Evolutionary conservation across 1,284 basidiomycete genomes (phyloP), one percentile per base, ranked within the genome.

Genomic region (Microbotryum silenes-acaulis): DNA sequence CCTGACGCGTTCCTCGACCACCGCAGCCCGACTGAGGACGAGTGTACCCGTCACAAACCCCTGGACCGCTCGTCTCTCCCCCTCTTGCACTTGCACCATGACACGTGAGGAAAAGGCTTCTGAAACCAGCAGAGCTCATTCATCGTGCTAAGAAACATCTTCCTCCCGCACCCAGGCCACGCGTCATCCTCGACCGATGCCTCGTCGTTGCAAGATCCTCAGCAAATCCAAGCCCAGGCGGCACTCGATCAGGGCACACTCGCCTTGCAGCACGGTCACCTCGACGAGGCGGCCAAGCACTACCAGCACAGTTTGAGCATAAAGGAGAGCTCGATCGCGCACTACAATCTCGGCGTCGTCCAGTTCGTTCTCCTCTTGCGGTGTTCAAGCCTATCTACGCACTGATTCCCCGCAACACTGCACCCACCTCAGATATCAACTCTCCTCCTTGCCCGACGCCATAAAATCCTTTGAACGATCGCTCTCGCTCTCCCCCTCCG

Each of bases 261-360:
- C 3, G 61, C 51, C 4, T 57, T 69, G 37, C 50, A 61, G 33
- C 49, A 48, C 25, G 67, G 65, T 1, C 63, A 69, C 47, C 59
- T 69, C 27, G 54, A 52, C 2, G 42, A 54, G 0, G 67, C 67
- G 2, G 29, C 48, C 1, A 21, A 29, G 23, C 31, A 42, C 23
- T 69, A 67, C 54, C n/a, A 63, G 50, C 47, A 49, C 42, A 64
- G 62, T 37, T 52, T 69, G 21, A 51, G 45, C 14, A 52, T 67
- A 42, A 64, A 69, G 53, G 37, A 58, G 48, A 64, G 56, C 2
- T 33, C 54, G 18, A 66, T 68, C 49, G 67, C 56, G 8, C 56
- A 67, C 57, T 69, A 69, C 65, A 69, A 69, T 53, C 62, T 69
- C 59, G 67, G 67, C 6, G 67, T 69, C 63, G 67, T 69, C 18